phyloP scores from a whole-genome alignment of 192 early-diverging fungal species.

The Coemansia sp. region DNA sequence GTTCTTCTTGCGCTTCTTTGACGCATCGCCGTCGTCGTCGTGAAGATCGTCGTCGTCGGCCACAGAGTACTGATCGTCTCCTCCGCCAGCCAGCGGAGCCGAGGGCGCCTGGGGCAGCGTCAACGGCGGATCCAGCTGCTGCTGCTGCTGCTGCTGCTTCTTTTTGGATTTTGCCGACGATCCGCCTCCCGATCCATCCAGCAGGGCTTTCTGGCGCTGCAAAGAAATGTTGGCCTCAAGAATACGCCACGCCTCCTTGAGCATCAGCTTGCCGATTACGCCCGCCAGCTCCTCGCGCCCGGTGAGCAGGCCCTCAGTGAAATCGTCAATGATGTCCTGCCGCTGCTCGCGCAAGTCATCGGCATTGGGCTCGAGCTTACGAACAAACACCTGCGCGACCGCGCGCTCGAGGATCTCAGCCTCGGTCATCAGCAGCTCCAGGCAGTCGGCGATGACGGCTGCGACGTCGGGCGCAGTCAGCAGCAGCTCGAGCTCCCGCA shows the following conservation, averaged over 20 bases:
- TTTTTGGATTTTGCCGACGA: neutral
- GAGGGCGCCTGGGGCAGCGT: neutral
- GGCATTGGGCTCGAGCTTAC: slow-evolving; percentile 59
- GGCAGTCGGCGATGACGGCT: slow-evolving; percentile 58
- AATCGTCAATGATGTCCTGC: slow-evolving; percentile 66
- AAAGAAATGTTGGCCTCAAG: slow-evolving; percentile 61
- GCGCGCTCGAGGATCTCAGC: slow-evolving; percentile 71
- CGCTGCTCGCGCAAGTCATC: slow-evolving; percentile 56
- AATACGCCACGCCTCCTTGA: slow-evolving; percentile 74
- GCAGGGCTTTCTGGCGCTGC: slow-evolving; percentile 51
- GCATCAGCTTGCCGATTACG: slow-evolving; percentile 70
- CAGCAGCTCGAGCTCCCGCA: slow-evolving; percentile 60
- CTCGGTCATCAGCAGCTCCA: slow-evolving; percentile 75
- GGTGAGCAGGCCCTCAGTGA: slow-evolving; percentile 68
- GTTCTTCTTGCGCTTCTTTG: slow-evolving; percentile 52
- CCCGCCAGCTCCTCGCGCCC: slow-evolving; percentile 72
- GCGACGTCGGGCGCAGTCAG: slow-evolving; percentile 63
- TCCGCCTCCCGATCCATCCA: slow-evolving; percentile 18
- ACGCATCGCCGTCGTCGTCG: slow-evolving; percentile 18
- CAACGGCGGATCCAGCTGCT: neutral
- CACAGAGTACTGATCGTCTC: slow-evolving; percentile 10
- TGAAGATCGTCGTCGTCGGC: slow-evolving; percentile 23
- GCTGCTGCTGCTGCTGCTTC: neutral
- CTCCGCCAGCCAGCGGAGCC: neutral
- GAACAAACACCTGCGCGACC: slow-evolving; percentile 61